Percentiles rank a stretch among this genome's conserved stretches.
Evolutionary conservation across 306 rosid species (phyloP).

Genomic region (Senna tora): DNA sequence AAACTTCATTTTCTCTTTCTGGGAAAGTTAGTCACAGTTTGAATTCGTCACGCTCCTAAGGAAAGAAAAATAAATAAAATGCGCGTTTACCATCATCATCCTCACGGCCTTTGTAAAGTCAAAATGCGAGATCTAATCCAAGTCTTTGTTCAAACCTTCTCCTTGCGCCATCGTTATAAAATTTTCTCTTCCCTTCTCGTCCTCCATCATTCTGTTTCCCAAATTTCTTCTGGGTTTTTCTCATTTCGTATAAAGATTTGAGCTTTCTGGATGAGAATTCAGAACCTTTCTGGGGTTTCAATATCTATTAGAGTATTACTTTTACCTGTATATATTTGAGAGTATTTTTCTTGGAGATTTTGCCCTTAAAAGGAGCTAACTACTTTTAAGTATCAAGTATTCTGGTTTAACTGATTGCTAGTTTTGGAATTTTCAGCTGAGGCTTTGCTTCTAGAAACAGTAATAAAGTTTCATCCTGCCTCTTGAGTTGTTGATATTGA

Average conservation of each 20-base stretch:
- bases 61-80: too few relatives aligned
- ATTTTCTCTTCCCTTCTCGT: not conserved
- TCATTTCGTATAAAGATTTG: conserved; percentile 33
- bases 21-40: conserved; percentile 23
- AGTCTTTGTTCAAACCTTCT: conserved; percentile 47
- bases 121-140: conserved; percentile 55
- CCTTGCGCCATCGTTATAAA: conserved; percentile 7
- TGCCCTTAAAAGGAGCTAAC: not conserved
- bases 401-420: conserved; percentile 24
- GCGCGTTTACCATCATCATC: conserved; percentile 44
- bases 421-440: conserved; percentile 8
- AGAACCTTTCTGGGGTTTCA: conserved; percentile 34
- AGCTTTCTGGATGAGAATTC: conserved; percentile 23
- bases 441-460: conserved; percentile 4
- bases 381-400: not conserved
- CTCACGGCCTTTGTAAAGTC: conserved; percentile 21
- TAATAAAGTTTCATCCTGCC: conserved; percentile 28
- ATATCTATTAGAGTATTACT: not conserved
- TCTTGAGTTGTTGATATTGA: conserved; percentile 8
- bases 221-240: conserved; percentile 26
- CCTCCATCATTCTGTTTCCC: conserved; percentile 13
- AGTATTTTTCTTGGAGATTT: conserved; percentile 14
- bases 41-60: not conserved
- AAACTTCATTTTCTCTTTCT: not conserved
- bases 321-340: not conserved